Percentiles rank a stretch among this genome's conserved stretches.
Evolutionary conservation across 1,284 basidiomycete genomes (phyloP).

Genomic region (Irpex sp.): DNA sequence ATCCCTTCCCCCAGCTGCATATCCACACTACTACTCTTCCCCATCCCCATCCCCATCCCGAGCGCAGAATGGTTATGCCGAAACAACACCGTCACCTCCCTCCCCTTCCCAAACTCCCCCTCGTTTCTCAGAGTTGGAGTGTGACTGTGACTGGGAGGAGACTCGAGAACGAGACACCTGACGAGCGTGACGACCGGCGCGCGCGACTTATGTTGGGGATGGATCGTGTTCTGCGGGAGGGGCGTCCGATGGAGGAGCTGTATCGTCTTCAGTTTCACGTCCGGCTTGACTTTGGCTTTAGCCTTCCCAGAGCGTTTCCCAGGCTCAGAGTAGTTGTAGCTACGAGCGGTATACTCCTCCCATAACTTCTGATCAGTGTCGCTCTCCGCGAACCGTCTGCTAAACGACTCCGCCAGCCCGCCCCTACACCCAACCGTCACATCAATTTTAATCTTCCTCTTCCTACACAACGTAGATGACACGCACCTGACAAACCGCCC

Average conservation of each 20-base stretch:
- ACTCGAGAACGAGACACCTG: slow-evolving; percentile 9
- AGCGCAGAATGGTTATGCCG: too few species aligned
- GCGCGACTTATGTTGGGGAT: slow-evolving; percentile 12
- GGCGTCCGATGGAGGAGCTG: slow-evolving; percentile 13
- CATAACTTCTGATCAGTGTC: slow-evolving; percentile 42
- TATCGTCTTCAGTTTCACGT: slow-evolving; percentile 18
- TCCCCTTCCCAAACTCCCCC: slow-evolving; percentile 5
- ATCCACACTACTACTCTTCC: slow-evolving; percentile 4
- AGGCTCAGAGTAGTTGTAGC: too few species aligned
- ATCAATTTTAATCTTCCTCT: too few species aligned
- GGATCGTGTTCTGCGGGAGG: slow-evolving; percentile 12
- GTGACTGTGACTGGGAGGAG: not conserved
- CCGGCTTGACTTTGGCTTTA: slow-evolving; percentile 5
- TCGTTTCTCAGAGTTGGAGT: too few species aligned
- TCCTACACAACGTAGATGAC: not conserved
- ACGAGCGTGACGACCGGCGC: slow-evolving; percentile 16
- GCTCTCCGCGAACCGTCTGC: slow-evolving; percentile 32
- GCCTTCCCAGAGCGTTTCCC: not conserved
- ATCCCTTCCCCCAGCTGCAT: slow-evolving; percentile 14
- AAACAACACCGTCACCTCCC: slow-evolving; percentile 17
- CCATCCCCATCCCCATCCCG: too few species aligned
- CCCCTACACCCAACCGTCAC: too few species aligned
- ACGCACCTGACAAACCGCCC: slow-evolving; percentile 27
- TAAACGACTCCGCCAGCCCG: slow-evolving; percentile 44
- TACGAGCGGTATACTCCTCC: slow-evolving; percentile 35